These are phyloP conservation scores for Hypoxylon sp. DNA, from an alignment of 2,329 filamentous ascomycete genomes.

Conservation along the genomic window DNA sequence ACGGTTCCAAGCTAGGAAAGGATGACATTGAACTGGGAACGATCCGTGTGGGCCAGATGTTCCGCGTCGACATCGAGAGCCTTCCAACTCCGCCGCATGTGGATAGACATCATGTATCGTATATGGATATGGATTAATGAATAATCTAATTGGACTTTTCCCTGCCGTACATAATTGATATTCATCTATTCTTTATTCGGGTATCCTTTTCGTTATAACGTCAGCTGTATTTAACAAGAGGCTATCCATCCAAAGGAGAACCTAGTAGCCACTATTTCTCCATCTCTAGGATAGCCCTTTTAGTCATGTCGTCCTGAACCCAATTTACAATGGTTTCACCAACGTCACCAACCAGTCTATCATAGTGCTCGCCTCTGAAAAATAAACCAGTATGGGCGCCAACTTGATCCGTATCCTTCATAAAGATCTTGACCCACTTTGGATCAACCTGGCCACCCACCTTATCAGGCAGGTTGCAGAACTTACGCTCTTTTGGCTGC, in stretches of 20 bases:
- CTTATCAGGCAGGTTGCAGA: constrained; percentile 79
- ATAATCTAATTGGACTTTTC: constrained; percentile 2
- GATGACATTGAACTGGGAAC: constrained; percentile 16
- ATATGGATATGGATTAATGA: constrained; percentile 22
- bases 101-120: constrained; percentile 13
- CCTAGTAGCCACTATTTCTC: constrained; percentile 4
- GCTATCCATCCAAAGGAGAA: constrained; percentile 4
- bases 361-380: constrained; percentile 79
- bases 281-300: constrained; percentile 58
- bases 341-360: constrained; percentile 82
- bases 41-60: constrained; percentile 14
- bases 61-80: constrained; percentile 17
- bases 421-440: constrained; percentile 83
- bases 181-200: constrained; percentile 4
- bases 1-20: constrained; percentile 5
- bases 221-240: constrained; percentile 6
- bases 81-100: background rate
- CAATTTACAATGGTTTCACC: constrained; percentile 76
- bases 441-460: constrained; percentile 71
- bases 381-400: constrained; percentile 89
- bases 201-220: constrained; percentile 20
- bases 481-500: constrained; percentile 75
- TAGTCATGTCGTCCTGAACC: constrained; percentile 74
- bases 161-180: background rate
- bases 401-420: constrained; percentile 88